Evolutionary conservation across 768 basidiomycete genomes (phyloP), one percentile per base, ranked within the genome.

Genomic region (Clathrus columnatus): DNA sequence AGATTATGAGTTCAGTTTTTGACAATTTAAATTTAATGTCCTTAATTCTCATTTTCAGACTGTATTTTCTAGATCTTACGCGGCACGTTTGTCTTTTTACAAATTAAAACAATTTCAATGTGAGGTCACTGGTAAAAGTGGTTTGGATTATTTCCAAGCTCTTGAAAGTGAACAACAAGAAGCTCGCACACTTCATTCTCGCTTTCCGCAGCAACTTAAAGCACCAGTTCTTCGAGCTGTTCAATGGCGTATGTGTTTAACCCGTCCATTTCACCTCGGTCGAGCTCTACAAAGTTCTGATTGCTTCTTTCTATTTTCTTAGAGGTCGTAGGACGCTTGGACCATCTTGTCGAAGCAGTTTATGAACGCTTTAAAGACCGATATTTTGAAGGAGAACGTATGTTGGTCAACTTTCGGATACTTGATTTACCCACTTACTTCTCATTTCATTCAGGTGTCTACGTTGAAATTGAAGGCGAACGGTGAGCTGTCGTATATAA

Each of bases 261-360:
- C n/a, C 55, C 63, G 62, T 32, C 59, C 61, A 54, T 49, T 45
- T 42, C 56, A 54, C 46, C 55, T 54, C 49, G 59, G 47, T 54
- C 24, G 20, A 2, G 24, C 18, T 23, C 52, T 56, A 48, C 48
- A 20, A 57, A 52, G 46, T 4, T 26, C 55, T 62, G 51, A 62
- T 61, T 18, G 10, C 58, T 7, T 56, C 60, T 59, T 24, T 57
- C 61, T 59, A 58, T 48, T 27, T 61, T 63, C 60, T 32, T 70
- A 96, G 94, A 96, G 84, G 90, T 97, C 61, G 87, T 97, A 71
- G 95, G 96, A 47, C 86, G 96, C 57, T 75, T 98, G 53, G 95
- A 99, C 71, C 88, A 89, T 64, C 76, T 99, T 18, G 92, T 95
- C 17, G 96, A 99, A 68, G 85, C 87, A 49, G 89, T 97, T 36